Conservation (phyloP, 345 rosid genomes). For the Populus davidiana region DNA sequence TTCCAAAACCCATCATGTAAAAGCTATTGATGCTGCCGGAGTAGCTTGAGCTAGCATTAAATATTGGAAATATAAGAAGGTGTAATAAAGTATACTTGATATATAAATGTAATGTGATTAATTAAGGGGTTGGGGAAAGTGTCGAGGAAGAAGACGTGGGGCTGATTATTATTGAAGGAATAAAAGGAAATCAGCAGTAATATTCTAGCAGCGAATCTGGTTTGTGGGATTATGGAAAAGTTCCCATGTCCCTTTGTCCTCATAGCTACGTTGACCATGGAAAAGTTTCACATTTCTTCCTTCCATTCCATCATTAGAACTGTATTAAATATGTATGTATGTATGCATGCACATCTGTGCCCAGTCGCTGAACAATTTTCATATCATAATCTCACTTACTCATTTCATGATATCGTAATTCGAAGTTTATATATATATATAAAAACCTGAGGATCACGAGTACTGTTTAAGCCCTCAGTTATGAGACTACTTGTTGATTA, state of each 20-base stretch:
- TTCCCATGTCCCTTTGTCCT: constrained; percentile 9
- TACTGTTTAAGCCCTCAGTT: no score
- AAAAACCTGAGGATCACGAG: no score
- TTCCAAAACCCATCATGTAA: constrained; percentile 22
- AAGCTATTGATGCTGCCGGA: background rate
- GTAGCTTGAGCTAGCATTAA: background rate
- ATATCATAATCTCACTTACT: no score
- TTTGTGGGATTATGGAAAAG: constrained; percentile 9
- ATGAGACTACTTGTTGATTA: no score
- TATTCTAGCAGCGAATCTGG: background rate
- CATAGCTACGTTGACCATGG: constrained; percentile 20
- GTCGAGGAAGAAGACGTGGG: background rate
- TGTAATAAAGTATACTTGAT: no score
- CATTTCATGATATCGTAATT: no score
- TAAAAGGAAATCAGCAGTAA: constrained; percentile 6
- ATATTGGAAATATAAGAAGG: background rate
- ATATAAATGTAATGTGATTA: background rate
- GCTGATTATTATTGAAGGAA: background rate
- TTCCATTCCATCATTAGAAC: background rate
- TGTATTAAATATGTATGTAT: background rate
- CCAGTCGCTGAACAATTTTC: no score
- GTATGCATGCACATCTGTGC: constrained; percentile 1
- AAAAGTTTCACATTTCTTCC: background rate
- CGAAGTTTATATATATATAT: no score
- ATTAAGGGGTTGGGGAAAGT: constrained; percentile 6